Evolutionary conservation across 441 rosid species (phyloP), one percentile per base, ranked within the genome.

Genomic region (Gossypium davidsonii): DNA sequence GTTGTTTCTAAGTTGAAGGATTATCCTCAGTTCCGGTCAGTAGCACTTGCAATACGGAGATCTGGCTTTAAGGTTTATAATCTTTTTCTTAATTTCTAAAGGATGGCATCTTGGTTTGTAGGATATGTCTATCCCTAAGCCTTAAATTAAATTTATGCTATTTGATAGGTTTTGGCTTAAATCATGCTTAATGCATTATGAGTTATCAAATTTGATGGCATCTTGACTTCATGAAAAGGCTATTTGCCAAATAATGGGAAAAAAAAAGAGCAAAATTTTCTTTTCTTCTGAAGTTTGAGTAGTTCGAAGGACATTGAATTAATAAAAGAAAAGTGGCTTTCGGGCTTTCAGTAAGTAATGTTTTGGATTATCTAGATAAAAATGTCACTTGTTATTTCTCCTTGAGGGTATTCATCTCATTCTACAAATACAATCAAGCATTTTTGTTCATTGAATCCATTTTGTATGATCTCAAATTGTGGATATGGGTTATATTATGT

Each of bases 61-160:
- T 93, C 98, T 70, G 98, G 98, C 44, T 93, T 93, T 76, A 93
- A 93, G 97, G 98, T 93, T 73, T 71, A 84, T 76, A 3, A 20
- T 17, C 73, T 70, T 74, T 34, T 7, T 46, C 55, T 66, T 57
- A 5, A n/a, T 48, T 71, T 57, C 25, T 2, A 57, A 51, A 73
- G 34, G 44, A 46, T 48, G 21, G 15, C 6, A 17, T 67, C 3
- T 25, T 67, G 23, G 39, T 14, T 44, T 3, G 6, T 37, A 10
- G 11, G 49, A 18, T 18, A 63, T 18, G 15, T 48, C 42, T 48
- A 46, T 14, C 70, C 25, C 20, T 66, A 25, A 21, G 20, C 11
- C 20, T 28, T 14, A 23, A 8, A 6, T 66, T 7, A 14, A 46
- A 4, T 23, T 23, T 67, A 25, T 25, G 9, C 18, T 67, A n/a